Evolutionary conservation across 2,329 filamentous ascomycete species (phyloP).

Genomic region (Nakataea oryzae): DNA sequence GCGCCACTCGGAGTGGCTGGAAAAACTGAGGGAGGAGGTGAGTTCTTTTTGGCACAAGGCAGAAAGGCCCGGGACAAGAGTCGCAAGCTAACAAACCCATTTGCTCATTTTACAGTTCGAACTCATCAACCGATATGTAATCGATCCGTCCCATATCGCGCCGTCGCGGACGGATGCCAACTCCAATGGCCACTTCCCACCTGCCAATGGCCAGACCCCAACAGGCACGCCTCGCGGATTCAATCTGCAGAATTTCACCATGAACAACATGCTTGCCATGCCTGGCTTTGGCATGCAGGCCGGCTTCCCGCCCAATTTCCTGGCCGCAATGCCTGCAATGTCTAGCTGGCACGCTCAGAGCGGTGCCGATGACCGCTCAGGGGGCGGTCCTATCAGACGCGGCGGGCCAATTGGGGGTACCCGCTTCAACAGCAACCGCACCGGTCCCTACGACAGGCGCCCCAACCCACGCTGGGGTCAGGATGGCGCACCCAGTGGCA

Average conservation of each 20-base stretch:
- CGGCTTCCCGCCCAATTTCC: slow-evolving; percentile 36
- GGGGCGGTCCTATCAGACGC: slow-evolving; percentile 53
- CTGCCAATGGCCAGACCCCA: slow-evolving; percentile 62
- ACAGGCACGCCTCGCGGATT: slow-evolving; percentile 87
- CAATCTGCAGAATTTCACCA: slow-evolving; percentile 64
- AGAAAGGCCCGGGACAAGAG: not conserved
- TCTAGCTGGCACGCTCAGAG: slow-evolving; percentile 33
- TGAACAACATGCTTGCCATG: slow-evolving; percentile 49
- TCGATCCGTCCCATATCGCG: slow-evolving; percentile 90
- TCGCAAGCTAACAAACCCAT: not conserved
- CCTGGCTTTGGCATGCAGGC: slow-evolving; percentile 40
- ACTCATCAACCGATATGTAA: slow-evolving; percentile 86
- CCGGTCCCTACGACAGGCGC: slow-evolving; percentile 67
- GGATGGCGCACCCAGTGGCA: slow-evolving; percentile 27
- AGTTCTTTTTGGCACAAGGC: slow-evolving; percentile 17
- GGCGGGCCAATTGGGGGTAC: slow-evolving; percentile 39
- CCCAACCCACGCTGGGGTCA: slow-evolving; percentile 40
- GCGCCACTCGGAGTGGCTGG: slow-evolving; percentile 80
- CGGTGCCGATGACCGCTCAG: slow-evolving; percentile 28
- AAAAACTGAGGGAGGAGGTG: slow-evolving; percentile 74
- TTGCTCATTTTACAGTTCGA: slow-evolving; percentile 48
- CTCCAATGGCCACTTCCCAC: slow-evolving; percentile 89
- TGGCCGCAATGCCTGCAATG: slow-evolving; percentile 30
- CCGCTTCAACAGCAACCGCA: slow-evolving; percentile 49
- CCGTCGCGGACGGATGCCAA: slow-evolving; percentile 89